phyloP scores from a whole-genome alignment of 495 filamentous ascomycete genomes.

The Pseudoneurospora amorphoporcata region DNA sequence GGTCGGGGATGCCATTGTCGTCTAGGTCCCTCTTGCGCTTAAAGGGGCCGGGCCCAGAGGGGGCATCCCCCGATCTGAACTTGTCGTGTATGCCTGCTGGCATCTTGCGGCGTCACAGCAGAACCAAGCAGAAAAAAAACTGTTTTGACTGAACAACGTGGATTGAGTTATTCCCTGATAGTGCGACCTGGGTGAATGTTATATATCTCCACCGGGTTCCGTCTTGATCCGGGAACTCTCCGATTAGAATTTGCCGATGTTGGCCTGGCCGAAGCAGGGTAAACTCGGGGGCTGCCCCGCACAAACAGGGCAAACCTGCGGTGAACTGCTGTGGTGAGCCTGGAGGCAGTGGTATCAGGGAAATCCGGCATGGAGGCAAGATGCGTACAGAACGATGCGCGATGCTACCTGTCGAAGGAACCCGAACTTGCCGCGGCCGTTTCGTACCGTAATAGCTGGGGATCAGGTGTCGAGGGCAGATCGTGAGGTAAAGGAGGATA shows the following conservation, averaged over 20 bases:
- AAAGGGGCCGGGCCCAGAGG: background rate
- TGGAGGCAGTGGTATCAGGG: background rate
- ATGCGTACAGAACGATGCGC: background rate
- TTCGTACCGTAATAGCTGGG: background rate
- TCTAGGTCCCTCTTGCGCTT: conserved; percentile 35
- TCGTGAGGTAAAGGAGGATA: background rate
- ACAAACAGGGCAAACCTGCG: background rate
- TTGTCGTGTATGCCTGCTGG: background rate
- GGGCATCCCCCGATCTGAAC: background rate
- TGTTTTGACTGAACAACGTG: background rate
- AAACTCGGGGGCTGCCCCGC: background rate
- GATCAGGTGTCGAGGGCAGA: background rate
- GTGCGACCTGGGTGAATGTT: background rate
- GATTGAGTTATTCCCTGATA: background rate
- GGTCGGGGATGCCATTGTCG: conserved; percentile 24
- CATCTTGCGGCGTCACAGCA: background rate
- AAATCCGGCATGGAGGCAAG: background rate
- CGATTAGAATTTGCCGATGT: background rate
- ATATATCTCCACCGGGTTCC: background rate
- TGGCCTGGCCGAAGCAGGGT: background rate
- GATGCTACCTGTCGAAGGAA: background rate
- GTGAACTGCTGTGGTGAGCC: background rate
- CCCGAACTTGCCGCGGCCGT: background rate
- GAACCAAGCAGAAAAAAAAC: background rate
- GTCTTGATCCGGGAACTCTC: background rate